Base-by-base conservation (phyloP, 2,329 filamentous ascomycete species). In the Fusarium virguliforme region DNA sequence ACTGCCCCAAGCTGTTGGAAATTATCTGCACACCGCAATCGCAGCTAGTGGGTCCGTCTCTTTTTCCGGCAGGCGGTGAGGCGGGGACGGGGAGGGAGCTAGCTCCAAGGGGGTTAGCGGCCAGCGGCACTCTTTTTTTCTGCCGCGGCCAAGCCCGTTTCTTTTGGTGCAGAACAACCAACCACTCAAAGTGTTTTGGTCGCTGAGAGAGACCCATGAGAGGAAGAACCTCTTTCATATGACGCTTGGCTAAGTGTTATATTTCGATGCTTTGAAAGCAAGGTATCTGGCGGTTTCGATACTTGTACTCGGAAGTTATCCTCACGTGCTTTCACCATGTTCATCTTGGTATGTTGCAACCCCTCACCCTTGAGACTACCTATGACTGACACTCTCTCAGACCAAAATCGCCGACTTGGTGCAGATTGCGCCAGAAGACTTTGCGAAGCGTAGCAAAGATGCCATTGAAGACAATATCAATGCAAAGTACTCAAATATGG, bases 401-500 rank as follows among this genome's bases (percentile, higher is more conserved):
- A 96, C 94, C 46, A 97, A 96, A 74, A 91, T 99, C 75, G 92
- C 94, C 75, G 96, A 99, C 85, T 87, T 99, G 75, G 94, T 99
- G 74, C 94, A 97, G 82, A 97, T 99, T 83, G 88, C 89, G 34
- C 96, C 96, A 2, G 89, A 94, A 76, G 93, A 98, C 79, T 97
- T 98, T 79, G 88, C 90, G 67, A 96, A 96, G 81, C 87, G 90
- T 67, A 97, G 93, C 77, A 88, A 90, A 34, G 88, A 94, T 70
- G 94, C 94, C 1, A 94, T 99, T 70, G 94, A 98, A 82, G 95
- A 99, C 83, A 96, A 96, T 76, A 96, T 99, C 83, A 98, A 99
- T 80, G 88, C 91, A 70, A 99, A 99, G 83, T 99, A 98, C 81
- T 91, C 95, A 65, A 98, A 99, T 83, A 96, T 95, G 82, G 92